Evolutionary conservation across 176 grass and related monocot genomes (phyloP).

Genomic region (Carex cristatella): DNA sequence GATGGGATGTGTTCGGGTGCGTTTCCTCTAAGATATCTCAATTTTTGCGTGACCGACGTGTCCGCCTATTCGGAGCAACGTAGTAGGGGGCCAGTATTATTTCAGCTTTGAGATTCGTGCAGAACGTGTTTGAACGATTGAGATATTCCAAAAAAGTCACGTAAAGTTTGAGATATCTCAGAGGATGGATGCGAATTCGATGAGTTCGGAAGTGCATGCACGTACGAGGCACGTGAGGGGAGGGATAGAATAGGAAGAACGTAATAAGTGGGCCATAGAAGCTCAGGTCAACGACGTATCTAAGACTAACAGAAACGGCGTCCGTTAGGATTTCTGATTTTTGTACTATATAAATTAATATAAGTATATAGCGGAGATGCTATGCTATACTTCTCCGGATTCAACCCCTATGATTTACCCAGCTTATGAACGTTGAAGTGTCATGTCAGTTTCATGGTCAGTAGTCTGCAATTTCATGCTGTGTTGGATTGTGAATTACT

Average conservation of each 20-base stretch:
- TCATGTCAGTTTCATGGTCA: not conserved
- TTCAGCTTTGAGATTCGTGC: no score
- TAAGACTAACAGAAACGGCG: not conserved
- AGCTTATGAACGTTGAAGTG: not conserved
- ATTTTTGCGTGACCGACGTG: no score
- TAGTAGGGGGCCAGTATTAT: no score
- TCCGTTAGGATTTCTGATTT: not conserved
- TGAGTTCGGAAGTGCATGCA: not conserved
- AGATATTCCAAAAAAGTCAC: no score
- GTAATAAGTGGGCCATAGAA: not conserved
- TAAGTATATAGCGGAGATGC: not conserved
- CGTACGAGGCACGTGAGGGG: not conserved
- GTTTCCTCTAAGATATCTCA: no score
- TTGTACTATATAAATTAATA: not conserved
- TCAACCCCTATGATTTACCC: not conserved
- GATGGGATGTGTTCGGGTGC: not conserved
- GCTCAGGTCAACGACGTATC: not conserved
- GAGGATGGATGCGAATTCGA: no score
- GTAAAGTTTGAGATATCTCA: no score
- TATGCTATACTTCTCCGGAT: not conserved
- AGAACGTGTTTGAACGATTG: no score
- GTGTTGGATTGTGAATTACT: not conserved
- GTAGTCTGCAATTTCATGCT: not conserved
- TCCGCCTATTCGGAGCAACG: no score
- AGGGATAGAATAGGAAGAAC: not conserved